Evolutionary conservation across 441 rosid species (phyloP).

Genomic region (Biscutella laevigata): DNA sequence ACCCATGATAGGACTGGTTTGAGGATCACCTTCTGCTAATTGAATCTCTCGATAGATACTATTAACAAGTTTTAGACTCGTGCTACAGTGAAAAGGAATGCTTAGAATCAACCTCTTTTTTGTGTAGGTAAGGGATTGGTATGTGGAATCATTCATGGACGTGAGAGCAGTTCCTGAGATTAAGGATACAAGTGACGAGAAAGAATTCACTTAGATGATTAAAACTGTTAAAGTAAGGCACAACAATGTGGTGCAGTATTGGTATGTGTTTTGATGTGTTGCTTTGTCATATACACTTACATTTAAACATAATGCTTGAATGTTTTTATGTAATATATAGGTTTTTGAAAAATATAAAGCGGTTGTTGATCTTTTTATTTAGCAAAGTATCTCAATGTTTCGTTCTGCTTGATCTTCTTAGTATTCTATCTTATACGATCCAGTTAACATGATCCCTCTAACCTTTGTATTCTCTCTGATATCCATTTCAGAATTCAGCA

Average conservation of each 20-base stretch:
- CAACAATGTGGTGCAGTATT: constrained; percentile 76
- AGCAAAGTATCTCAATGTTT: constrained; percentile 80
- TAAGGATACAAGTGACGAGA: constrained; percentile 56
- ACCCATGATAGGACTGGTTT: constrained; percentile 78
- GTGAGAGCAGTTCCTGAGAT: constrained; percentile 75
- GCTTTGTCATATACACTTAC: background rate
- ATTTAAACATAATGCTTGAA: constrained; percentile 1
- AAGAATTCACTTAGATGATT: constrained; percentile 79
- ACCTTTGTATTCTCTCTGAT: background rate
- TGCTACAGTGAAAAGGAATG: constrained; percentile 3
- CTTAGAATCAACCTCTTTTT: background rate
- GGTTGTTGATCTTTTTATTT: constrained; percentile 57
- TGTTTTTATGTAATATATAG: constrained; percentile 27
- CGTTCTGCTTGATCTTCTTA: constrained; percentile 7
- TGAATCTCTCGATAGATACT: too few species aligned
- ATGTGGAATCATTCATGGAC: constrained; percentile 89
- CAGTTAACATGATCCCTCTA: background rate
- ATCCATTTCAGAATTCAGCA: constrained; percentile 48
- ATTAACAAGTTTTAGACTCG: too few species aligned
- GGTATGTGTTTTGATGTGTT: constrained; percentile 31
- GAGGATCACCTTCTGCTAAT: constrained; percentile 66
- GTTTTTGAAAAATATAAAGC: constrained; percentile 50
- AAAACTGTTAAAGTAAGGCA: constrained; percentile 95
- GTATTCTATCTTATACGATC: background rate
- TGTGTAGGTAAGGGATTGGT: constrained; percentile 90